phyloP scores from a whole-genome alignment of 2,329 filamentous ascomycete genomes.

The Penicillium sp. region DNA sequence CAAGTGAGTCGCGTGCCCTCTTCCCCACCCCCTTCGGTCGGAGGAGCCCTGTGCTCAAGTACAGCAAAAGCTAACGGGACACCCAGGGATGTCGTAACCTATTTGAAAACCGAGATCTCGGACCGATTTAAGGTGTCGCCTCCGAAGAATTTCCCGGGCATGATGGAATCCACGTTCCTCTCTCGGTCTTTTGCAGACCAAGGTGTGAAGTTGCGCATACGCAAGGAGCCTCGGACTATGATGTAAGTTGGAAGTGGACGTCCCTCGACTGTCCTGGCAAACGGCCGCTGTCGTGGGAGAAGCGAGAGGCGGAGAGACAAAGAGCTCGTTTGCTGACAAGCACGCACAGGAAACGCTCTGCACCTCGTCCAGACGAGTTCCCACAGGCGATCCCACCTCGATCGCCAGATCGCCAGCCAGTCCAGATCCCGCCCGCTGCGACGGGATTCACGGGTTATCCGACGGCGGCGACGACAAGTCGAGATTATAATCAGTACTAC shows the following conservation, averaged over 20 bases:
- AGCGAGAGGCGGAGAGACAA: no score
- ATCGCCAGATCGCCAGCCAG: constrained; percentile 46
- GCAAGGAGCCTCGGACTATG: constrained; percentile 77
- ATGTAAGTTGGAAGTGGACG: constrained; percentile 42
- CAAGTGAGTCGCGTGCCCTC: constrained; percentile 52
- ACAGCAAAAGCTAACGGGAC: constrained; percentile 25
- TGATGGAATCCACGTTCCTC: constrained; percentile 80
- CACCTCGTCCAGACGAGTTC: constrained; percentile 48
- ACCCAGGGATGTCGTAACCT: constrained; percentile 53
- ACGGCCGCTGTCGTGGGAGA: not conserved
- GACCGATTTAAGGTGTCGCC: constrained; percentile 66
- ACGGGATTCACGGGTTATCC: constrained; percentile 42
- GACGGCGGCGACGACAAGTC: constrained; percentile 33
- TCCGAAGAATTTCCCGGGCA: constrained; percentile 75
- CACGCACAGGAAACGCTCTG: constrained; percentile 45
- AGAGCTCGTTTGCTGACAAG: constrained; percentile 22
- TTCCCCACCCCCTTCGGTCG: constrained; percentile 9
- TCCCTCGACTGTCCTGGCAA: not conserved
- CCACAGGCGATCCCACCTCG: constrained; percentile 43
- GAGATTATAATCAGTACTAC: constrained; percentile 45
- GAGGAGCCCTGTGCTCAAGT: not conserved
- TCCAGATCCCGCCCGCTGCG: constrained; percentile 42
- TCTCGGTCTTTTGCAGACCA: constrained; percentile 86
- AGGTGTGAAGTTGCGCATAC: constrained; percentile 78
- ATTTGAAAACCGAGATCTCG: constrained; percentile 63